phyloP scores from a whole-genome alignment of 2,329 filamentous ascomycete species.

The Domatiomyces globalis region DNA sequence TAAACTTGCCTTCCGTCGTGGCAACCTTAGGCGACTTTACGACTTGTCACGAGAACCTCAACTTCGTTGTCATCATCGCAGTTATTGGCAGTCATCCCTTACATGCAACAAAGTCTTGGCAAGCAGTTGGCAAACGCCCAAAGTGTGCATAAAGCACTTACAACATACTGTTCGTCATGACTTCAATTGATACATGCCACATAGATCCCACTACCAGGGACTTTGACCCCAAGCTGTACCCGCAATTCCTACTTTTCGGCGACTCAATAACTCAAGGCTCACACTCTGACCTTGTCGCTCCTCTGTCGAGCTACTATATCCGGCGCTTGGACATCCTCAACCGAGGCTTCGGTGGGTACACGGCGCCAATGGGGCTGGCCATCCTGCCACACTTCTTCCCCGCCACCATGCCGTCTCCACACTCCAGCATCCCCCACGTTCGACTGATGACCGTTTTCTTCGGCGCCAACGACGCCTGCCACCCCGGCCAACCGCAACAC shows the following conservation, averaged over 20 bases:
- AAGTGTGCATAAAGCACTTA: too few species aligned
- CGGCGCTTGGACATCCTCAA: slow-evolving; percentile 77
- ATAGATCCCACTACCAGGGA: slow-evolving; percentile 41
- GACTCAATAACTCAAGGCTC: slow-evolving; percentile 73
- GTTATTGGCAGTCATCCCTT: too few species aligned
- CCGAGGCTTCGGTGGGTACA: slow-evolving; percentile 47
- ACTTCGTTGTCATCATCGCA: too few species aligned
- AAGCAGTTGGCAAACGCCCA: too few species aligned
- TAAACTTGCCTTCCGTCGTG: too few species aligned
- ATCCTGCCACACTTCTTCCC: slow-evolving; percentile 12
- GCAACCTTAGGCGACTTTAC: too few species aligned
- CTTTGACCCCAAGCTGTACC: slow-evolving; percentile 38
- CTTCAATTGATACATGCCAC: background rate
- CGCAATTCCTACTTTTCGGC: slow-evolving; percentile 71
- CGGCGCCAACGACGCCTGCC: slow-evolving; percentile 77
- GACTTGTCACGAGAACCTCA: too few species aligned
- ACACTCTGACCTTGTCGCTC: slow-evolving; percentile 27
- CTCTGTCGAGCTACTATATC: slow-evolving; percentile 36
- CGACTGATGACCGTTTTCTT: slow-evolving; percentile 52
- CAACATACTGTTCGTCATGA: background rate
- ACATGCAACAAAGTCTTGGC: too few species aligned
- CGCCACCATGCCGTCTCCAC: background rate
- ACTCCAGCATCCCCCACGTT: slow-evolving; percentile 1
- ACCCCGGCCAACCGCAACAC: slow-evolving; percentile 57
- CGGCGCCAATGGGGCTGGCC: slow-evolving; percentile 31